Evolutionary conservation across 495 filamentous ascomycete species (phyloP).

Genomic region (Trichoderma gamsii): DNA sequence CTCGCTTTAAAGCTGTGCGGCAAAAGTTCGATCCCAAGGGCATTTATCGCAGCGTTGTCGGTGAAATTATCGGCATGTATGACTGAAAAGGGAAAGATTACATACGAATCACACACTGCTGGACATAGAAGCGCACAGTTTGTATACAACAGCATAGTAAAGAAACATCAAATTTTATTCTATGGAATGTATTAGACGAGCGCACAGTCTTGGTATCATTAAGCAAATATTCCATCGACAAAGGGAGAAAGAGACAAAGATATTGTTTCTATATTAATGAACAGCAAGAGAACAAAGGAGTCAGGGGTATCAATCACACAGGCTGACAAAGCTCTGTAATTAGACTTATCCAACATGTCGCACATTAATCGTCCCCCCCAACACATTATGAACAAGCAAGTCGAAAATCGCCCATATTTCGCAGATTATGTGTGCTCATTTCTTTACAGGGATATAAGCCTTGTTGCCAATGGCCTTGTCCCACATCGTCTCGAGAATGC

Average conservation of each 20-base stretch:
- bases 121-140: neutral
- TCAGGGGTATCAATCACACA: slow-evolving; percentile 12
- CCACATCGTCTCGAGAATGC: slow-evolving; percentile 28
- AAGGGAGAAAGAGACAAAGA: neutral
- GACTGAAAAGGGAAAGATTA: slow-evolving; percentile 6
- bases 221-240: neutral
- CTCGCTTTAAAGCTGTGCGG: slow-evolving; percentile 38
- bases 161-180: neutral
- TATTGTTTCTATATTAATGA: neutral
- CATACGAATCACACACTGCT: neutral
- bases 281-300: neutral
- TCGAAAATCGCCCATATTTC: neutral
- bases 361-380: neutral
- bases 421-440: neutral
- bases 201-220: slow-evolving; percentile 6
- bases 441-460: slow-evolving; percentile 25
- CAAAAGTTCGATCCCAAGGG: slow-evolving; percentile 42
- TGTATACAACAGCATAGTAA: neutral
- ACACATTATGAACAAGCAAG: neutral
- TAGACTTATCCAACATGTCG: slow-evolving; percentile 5
- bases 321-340: slow-evolving; percentile 5
- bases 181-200: slow-evolving; percentile 7
- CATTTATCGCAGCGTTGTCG: slow-evolving; percentile 41
- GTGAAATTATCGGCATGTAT: slow-evolving; percentile 42
- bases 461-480: slow-evolving; percentile 24